Evolutionary conservation across 192 early-diverging fungal genomes (phyloP).

Genomic region (Coemansia sp.): DNA sequence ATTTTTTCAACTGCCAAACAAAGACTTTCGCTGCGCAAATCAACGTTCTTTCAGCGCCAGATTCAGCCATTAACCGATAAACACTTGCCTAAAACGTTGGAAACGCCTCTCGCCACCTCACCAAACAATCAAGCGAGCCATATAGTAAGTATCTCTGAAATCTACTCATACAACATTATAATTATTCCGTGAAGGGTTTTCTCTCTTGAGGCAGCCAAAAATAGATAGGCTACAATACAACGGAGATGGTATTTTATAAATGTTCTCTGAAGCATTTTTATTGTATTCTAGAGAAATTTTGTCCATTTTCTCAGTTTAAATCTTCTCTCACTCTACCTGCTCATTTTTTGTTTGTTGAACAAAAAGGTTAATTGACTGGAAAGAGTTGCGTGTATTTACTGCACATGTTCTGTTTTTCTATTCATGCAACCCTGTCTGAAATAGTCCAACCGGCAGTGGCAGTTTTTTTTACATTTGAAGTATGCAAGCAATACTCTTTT

Average conservation of each 20-base stretch:
- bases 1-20: slow-evolving; percentile 46
- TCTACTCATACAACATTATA: not conserved
- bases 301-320: no score
- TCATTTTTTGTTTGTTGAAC: not conserved
- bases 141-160: slow-evolving; percentile 25
- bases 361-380: not conserved
- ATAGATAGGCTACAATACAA: no score
- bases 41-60: slow-evolving; percentile 30
- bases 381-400: not conserved
- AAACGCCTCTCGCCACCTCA: slow-evolving; percentile 8
- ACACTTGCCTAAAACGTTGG: not conserved
- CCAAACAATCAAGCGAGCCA: slow-evolving; percentile 16
- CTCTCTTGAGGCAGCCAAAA: no score
- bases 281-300: no score
- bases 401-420: not conserved
- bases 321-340: no score
- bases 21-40: slow-evolving; percentile 33
- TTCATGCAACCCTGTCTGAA: not conserved
- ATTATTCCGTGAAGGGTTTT: no score
- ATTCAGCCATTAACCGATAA: slow-evolving; percentile 1
- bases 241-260: no score
- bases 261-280: no score
- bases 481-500: not conserved
- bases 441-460: not conserved
- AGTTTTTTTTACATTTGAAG: not conserved